These are phyloP conservation scores for Acorus gramineus DNA, from an alignment of 106 monocot genomes.

Conservation along the genomic window DNA sequence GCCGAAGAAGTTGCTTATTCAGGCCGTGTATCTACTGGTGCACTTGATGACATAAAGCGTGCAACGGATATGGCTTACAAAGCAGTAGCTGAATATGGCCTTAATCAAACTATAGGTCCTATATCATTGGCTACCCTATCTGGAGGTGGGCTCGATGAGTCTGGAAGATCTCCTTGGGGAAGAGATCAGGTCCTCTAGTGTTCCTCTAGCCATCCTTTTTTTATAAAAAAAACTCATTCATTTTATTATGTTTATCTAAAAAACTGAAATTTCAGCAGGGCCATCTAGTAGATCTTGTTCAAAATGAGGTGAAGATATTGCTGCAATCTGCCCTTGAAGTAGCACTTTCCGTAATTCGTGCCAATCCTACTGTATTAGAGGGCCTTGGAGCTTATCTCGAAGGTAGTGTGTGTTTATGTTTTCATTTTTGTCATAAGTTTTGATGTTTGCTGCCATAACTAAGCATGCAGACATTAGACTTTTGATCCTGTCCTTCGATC, in stretches of 20 bases:
- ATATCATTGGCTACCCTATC: constrained; percentile 78
- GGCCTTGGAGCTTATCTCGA: constrained; percentile 88
- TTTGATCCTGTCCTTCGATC: not conserved
- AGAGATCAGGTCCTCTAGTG: constrained; percentile 68
- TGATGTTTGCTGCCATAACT: not conserved
- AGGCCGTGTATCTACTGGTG: constrained; percentile 98
- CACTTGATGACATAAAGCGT: constrained; percentile 90
- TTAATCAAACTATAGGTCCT: constrained; percentile 68
- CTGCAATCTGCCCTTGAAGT: constrained; percentile 92
- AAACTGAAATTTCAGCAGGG: constrained; percentile 28
- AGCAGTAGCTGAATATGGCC: constrained; percentile 96
- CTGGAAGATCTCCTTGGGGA: constrained; percentile 65
- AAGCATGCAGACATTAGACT: not conserved
- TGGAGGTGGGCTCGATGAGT: constrained; percentile 90
- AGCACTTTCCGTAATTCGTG: constrained; percentile 76
- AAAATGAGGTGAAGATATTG: constrained; percentile 70
- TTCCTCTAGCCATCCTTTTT: too few species aligned
- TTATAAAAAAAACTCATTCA: too few species aligned
- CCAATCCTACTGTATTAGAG: constrained; percentile 83
- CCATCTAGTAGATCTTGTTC: constrained; percentile 81
- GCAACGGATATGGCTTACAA: constrained; percentile 99
- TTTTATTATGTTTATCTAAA: too few species aligned
- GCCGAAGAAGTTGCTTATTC: constrained; percentile 88
- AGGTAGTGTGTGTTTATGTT: constrained; percentile 32
- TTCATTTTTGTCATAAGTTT: not conserved